Evolutionary conservation across 805 yeast species (phyloP), one percentile per base, ranked within the genome.

Genomic region (Pichia exigua): DNA sequence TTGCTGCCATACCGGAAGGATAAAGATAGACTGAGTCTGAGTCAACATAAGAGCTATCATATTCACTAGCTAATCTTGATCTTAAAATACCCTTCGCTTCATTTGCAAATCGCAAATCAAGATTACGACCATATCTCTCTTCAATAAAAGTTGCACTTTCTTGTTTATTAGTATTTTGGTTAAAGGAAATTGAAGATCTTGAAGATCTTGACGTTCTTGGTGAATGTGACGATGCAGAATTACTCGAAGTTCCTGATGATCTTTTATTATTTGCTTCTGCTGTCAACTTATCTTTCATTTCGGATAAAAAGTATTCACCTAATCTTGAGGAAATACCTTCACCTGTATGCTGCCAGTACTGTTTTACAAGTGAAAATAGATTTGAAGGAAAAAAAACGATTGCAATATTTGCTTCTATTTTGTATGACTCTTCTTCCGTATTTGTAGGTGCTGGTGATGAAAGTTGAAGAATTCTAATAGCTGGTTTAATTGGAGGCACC

Each of bases 331-430:
- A 87, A 27, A 94, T 79, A n/a, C 97, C 96, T 67, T 92, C 97
- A 27, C 99, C 99, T 0, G 96, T 74, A 62, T 91, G 97, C 66
- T 92, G 97, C 99, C 99, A 94, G 69, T 88, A 94, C 60, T 81
- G 81, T 64, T 88, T 90, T 41, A 94, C 91, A 4, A 86, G 65
- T 1, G 79, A 66, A 55, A 74, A 81, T 53, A 76, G 81, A 3
- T 73, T 71, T 2, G 72, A 66, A 2, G 87, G 87, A 61, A 85
- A 87, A 55, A 94, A 83, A n/a, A 90, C 88, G 21, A 81, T 85
- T 0, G 91, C 85, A 50, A 92, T 78, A 42, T 78, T 78, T 15
- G 90, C 79, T 59, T 83, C 91, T 27, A 81, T 71, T 53, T 81
- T 75, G 54, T 75, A 75, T 2, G 81, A 74, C 50, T 70, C 75